Base-by-base conservation (phyloP, 192 early-diverging fungal species). In the Pecoramyces ruminantium region DNA sequence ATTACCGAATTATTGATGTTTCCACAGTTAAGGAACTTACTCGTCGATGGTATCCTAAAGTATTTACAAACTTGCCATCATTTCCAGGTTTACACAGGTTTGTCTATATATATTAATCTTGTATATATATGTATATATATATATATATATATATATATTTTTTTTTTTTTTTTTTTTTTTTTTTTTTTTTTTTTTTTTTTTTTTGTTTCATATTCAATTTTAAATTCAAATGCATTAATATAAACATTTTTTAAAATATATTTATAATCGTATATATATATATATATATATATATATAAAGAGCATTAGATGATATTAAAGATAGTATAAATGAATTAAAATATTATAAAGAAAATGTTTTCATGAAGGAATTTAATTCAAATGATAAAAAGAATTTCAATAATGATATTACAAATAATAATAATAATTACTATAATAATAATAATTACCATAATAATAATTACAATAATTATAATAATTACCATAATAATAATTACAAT, bases 261-360 rank as follows among this genome's bases (percentile, higher is more conserved):
- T 21, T 51, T 51, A 21, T 51, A 4, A 51, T 21, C 4, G 78
- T 83, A 2, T 28, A 42, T 39, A 38, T 28, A n/a, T 39, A 25
- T 29, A 28, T 17, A n/a, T 18, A 28, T 28, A 38, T 38, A 0
- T 40, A 11, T 38, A 78, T 78, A 27, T 77, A 16, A 38, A 88
- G 95, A 42, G 95, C 97, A 1, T 81, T 97, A 81, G 97, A 96
- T 80, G 97, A 98, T 83, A 98, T 98, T 81, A 83, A 90, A 9
- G 97, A 97, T 82, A 94, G 93, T 78, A 97, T 98, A 77, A 90
- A 90, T 15, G 96, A 98, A 85, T 87, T 98, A 28, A 86, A 90
- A 78, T 93, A 92, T 81, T 97, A 96, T 82, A 87, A 88, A 8
- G 38, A 87, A 28, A 51, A 80, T 29, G 84, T 95, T 2, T 96